Base-by-base conservation (phyloP, 345 rosid genomes). In the Nasturtium officinale region DNA sequence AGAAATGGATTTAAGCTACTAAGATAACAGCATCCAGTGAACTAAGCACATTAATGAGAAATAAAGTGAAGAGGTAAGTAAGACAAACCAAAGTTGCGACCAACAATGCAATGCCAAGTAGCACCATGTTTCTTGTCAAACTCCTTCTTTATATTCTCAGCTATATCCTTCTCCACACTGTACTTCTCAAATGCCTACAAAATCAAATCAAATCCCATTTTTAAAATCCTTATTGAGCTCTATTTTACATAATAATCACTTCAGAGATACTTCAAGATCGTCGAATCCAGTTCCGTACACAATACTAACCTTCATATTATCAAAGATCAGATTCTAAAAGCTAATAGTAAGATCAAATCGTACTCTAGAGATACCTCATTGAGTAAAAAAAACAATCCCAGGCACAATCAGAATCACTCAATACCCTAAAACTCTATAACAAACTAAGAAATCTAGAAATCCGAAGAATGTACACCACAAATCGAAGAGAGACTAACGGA, bases 51-150 rank as follows among this genome's bases (percentile, higher is more conserved):
- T 48, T 23, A n/a, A 12, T 23, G 32, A 46, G 65, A 55, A 61
- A 3, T 33, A 5, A 65, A 66, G 66, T 47, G 46, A 72, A 40
- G 55, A 54, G 25, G 67, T 62, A 55, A 66, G 67, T 62, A 55
- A 66, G 1, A 46, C 74, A 80, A 82, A 95, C 99, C 99, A 56
- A 95, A 95, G 87, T 95, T 95, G 75, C 96, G 91, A 69, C 99
- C 98, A 18, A 95, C 99, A 65, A 95, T 95, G 90, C 99, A 95
- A 82, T 95, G 99, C 99, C 99, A 95, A 76, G 99, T 95, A 69
- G 94, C 90, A 25, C 98, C 98, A 52, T 94, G 95, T 78, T 76
- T 91, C 82, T 77, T 88, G 77, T 94, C 98, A 75, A 94, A 94
- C 81, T 91, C 98, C 86, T 93, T 93, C 87, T 94, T 94, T 65